Base-by-base conservation (phyloP, 1,284 basidiomycete species). In the Apiotrichum porosum region DNA sequence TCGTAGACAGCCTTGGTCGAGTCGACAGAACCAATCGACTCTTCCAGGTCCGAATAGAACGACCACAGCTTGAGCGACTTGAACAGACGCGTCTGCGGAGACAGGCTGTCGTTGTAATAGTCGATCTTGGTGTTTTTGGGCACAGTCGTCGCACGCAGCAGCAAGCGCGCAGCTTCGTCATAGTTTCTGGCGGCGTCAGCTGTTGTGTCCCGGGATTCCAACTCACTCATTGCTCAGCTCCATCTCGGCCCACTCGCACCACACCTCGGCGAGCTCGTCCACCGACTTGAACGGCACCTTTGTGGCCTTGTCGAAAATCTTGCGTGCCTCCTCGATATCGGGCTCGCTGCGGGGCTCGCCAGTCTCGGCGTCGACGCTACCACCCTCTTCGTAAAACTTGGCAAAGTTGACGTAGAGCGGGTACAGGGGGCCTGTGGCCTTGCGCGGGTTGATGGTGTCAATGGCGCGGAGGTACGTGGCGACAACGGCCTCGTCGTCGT, bases 211-310 rank as follows among this genome's bases (percentile, higher is more conserved):
- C 49, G 42, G n/a, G 48, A 40, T 26, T 5, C 13, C 9, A 57
- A 80, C 87, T 64, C 71, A 91, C 89, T 92, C 92, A 41, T 94
- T 86, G 31, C 95, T 81, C 39, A 98, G 79, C 71, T 99, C 95
- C 86, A 98, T 85, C 74, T 98, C 94, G 9, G 95, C 85, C 94
- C 94, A 98, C 71, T 97, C 92, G 69, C 91, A 95, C 95, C 95
- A 99, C 14, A 97, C 81, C 72, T 98, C 95, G 0, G 95, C 95
- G 26, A 99, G 79, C 66, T 99, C 95, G 68, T 99, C 95, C 5
- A 99, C 93, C n/a, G 82, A 78, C 71, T 86, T 89, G 78, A 92
- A 97, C 58, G 88, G 88, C 36, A 97, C 83, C 60, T 89, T 90
- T 1, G 86, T 85, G 1, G 83, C 93, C 68, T 88, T 91, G 66